Percentiles rank a stretch among this genome's conserved stretches.
phyloP scores from a whole-genome alignment of 176 grass and related monocot genomes.

The Paspalum notatum region DNA sequence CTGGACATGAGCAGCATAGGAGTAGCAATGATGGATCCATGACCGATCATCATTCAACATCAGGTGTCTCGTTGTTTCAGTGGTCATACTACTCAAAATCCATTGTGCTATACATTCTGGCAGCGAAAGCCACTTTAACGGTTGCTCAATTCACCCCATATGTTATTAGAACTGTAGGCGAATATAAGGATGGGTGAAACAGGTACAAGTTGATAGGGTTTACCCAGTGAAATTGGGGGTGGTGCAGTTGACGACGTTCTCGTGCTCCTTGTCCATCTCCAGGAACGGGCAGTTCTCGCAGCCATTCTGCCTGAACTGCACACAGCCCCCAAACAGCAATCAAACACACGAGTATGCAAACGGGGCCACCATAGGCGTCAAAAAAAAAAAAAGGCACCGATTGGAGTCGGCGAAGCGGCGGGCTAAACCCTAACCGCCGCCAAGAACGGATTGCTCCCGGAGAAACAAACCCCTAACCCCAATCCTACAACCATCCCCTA shows the following conservation, averaged over 20 bases:
- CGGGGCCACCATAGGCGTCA: background rate
- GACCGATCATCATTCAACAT: background rate
- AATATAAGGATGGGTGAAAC: background rate
- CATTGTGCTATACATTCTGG: background rate
- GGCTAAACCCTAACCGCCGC: constrained; percentile 27
- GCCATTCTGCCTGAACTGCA: constrained; percentile 87
- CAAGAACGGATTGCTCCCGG: background rate
- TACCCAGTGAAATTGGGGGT: constrained; percentile 95
- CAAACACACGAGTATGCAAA: background rate
- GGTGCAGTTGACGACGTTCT: constrained; percentile 88
- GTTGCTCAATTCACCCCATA: background rate
- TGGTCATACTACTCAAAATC: background rate
- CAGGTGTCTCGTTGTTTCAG: background rate
- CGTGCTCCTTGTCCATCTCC: constrained; percentile 91
- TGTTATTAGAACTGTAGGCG: background rate
- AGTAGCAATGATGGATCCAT: too few species aligned
- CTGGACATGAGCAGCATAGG: too few species aligned
- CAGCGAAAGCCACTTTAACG: background rate
- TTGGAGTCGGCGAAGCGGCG: background rate
- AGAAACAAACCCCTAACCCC: background rate
- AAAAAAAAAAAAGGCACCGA: background rate
- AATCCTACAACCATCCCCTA: background rate
- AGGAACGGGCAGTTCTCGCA: constrained; percentile 96
- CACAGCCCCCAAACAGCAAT: background rate
- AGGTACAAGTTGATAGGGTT: background rate